These are phyloP conservation scores for Thielaviopsis euricoi DNA, from an alignment of 2,329 filamentous ascomycete species.

Conservation along the genomic window DNA sequence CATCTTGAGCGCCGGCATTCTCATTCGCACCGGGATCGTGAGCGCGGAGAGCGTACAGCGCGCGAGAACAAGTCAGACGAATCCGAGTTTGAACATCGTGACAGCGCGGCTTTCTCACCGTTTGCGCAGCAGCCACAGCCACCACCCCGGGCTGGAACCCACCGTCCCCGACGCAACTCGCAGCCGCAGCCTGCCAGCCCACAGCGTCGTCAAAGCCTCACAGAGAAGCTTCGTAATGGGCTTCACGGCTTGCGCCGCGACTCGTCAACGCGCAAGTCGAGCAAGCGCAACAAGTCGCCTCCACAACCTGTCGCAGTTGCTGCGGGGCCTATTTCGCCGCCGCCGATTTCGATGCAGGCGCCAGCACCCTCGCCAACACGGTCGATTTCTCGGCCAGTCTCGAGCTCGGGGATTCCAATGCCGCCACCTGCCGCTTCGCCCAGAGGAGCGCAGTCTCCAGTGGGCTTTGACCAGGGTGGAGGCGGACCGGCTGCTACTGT, in stretches of 20 bases:
- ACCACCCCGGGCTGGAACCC: neutral
- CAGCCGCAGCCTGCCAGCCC: constrained; percentile 5
- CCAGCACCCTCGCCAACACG: constrained; percentile 3
- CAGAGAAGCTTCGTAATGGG: constrained; percentile 6
- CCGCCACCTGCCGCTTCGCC: constrained; percentile 16
- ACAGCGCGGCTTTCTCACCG: neutral
- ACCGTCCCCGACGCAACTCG: constrained; percentile 4
- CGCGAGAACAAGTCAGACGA: neutral
- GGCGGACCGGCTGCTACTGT: constrained; percentile 5
- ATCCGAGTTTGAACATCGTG: neutral
- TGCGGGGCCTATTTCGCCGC: constrained; percentile 2
- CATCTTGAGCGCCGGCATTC: neutral
- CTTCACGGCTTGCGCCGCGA: constrained; percentile 7
- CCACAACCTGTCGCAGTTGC: neutral
- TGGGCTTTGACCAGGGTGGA: constrained; percentile 13
- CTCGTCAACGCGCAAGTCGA: constrained; percentile 4
- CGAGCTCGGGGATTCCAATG: neutral
- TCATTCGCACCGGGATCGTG: neutral
- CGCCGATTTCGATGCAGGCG: constrained; percentile 1
- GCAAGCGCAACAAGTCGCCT: constrained; percentile 5
- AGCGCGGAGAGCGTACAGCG: neutral
- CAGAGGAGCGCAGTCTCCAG: constrained; percentile 18
- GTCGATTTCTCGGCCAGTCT: constrained; percentile 4
- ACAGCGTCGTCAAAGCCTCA: constrained; percentile 9
- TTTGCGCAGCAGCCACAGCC: neutral